Percentiles rank a stretch among this genome's conserved stretches.
phyloP scores from a whole-genome alignment of 371 early-diverging fungal species.

The Basidiobolus meristosporus region DNA sequence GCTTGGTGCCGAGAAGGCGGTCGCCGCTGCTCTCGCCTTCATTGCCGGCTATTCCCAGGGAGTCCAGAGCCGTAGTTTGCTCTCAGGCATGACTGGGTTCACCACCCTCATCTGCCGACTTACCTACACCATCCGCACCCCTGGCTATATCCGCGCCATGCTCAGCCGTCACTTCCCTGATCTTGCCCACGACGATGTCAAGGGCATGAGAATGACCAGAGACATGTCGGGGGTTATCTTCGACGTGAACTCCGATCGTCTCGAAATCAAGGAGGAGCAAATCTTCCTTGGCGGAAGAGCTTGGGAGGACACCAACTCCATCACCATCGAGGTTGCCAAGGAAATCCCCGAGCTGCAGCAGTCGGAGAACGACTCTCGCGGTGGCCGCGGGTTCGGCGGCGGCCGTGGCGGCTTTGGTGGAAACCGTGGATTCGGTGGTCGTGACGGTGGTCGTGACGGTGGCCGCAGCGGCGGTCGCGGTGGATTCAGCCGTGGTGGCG shows the following conservation, averaged over 20 bases:
- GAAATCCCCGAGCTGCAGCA: conserved; percentile 67
- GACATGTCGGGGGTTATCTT: conserved; percentile 66
- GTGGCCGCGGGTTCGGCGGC: conserved; percentile 12
- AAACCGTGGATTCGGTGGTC: conserved; percentile 11
- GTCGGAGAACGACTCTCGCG: too few relatives aligned
- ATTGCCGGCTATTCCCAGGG: conserved; percentile 70
- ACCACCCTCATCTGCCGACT: conserved; percentile 52
- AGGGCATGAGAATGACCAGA: conserved; percentile 59
- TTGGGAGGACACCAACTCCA: conserved; percentile 36
- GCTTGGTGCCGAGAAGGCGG: conserved; percentile 42
- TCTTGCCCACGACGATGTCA: conserved; percentile 36
- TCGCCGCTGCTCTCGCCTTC: conserved; percentile 66
- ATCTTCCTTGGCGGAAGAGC: conserved; percentile 22
- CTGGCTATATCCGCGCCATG: conserved; percentile 64
- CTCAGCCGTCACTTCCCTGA: conserved; percentile 47
- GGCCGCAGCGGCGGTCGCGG: conserved; percentile 11
- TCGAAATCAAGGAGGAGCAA: conserved; percentile 23
- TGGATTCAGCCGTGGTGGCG: conserved; percentile 9
- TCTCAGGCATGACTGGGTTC: conserved; percentile 61
- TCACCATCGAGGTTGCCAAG: conserved; percentile 38
- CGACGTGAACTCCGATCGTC: conserved; percentile 47
- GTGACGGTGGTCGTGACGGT: conserved; percentile 12
- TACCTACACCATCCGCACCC: conserved; percentile 37
- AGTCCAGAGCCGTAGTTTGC: conserved; percentile 53
- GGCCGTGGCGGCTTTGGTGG: conserved; percentile 14